These are phyloP conservation scores for Mucor sp. DNA, from an alignment of 371 early-diverging fungal species.

Conservation along the genomic window DNA sequence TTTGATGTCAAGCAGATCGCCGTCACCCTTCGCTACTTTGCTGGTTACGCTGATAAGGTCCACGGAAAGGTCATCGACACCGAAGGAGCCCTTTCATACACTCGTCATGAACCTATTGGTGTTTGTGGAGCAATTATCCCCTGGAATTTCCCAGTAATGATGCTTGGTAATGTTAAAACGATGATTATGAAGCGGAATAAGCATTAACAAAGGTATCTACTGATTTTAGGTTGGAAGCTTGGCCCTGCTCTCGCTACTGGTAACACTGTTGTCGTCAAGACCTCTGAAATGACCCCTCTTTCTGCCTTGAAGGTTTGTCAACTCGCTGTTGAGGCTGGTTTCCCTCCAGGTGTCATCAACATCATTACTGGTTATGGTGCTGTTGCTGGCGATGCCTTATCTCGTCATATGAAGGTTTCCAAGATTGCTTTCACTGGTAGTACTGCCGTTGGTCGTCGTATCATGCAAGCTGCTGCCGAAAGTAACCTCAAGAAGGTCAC, in stretches of 20 bases:
- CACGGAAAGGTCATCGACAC: conserved; percentile 56
- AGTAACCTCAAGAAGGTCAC: conserved; percentile 78
- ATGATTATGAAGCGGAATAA: too few species aligned
- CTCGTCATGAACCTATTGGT: conserved; percentile 80
- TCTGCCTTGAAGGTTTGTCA: conserved; percentile 52
- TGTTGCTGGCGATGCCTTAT: conserved; percentile 43
- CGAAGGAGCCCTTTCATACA: conserved; percentile 59
- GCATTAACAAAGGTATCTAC: conserved; percentile 24
- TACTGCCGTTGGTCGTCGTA: conserved; percentile 55
- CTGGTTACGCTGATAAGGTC: conserved; percentile 83
- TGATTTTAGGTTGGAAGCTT: conserved; percentile 81
- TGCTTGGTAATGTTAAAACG: conserved; percentile 41
- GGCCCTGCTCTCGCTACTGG: conserved; percentile 91
- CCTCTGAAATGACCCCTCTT: conserved; percentile 75
- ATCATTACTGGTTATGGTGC: conserved; percentile 59
- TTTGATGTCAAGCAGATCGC: conserved; percentile 60
- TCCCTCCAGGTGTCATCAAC: conserved; percentile 73
- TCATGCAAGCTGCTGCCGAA: conserved; percentile 62
- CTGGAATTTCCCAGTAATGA: conserved; percentile 85
- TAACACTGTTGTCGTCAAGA: conserved; percentile 82
- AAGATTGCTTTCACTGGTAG: conserved; percentile 71
- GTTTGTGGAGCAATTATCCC: conserved; percentile 80
- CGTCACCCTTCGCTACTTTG: conserved; percentile 73
- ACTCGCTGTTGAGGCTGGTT: conserved; percentile 55
- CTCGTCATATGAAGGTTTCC: conserved; percentile 45